Percentiles rank a stretch among this genome's conserved stretches.
These are phyloP conservation scores for Beauveria scarabaeidicola DNA, from an alignment of 2,329 filamentous ascomycete genomes.

Conservation along the genomic window DNA sequence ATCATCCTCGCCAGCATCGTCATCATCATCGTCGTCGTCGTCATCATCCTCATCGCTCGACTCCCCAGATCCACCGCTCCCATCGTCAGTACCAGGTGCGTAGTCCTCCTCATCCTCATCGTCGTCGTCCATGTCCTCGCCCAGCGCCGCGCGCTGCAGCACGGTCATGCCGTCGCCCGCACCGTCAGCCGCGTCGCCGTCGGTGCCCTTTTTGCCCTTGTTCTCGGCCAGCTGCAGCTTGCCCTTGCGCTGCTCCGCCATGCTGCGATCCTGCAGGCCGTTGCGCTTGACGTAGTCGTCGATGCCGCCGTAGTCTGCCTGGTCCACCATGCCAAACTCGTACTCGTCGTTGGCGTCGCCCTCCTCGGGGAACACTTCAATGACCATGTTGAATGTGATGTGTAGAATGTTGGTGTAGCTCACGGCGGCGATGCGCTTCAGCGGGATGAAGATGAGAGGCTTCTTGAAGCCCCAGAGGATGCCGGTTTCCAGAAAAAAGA, in stretches of 20 bases:
- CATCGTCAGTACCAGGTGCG: conserved; percentile 52
- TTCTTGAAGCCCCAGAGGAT: conserved; percentile 67
- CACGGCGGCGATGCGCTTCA: conserved; percentile 52
- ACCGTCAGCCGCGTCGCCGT: conserved; percentile 26
- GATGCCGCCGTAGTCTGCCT: conserved; percentile 57
- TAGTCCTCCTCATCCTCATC: conserved; percentile 56
- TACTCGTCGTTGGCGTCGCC: conserved; percentile 48
- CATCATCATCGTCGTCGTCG: conserved; percentile 39
- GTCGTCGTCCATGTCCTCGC: conserved; percentile 52
- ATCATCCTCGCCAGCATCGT: conserved; percentile 29
- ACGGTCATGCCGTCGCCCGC: conserved; percentile 35
- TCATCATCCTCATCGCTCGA: conserved; percentile 45
- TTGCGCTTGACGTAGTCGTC: conserved; percentile 55
- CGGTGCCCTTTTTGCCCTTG: conserved; percentile 37
- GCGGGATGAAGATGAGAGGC: conserved; percentile 55
- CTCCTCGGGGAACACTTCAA: conserved; percentile 47
- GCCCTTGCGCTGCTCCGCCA: conserved; percentile 59
- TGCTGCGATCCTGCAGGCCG: conserved; percentile 55
- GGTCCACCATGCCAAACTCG: conserved; percentile 62
- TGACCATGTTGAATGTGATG: conserved; percentile 59
- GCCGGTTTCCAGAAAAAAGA: conserved; percentile 58
- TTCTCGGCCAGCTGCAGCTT: conserved; percentile 56
- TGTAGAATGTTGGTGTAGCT: conserved; percentile 61
- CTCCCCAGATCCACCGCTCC: conserved; percentile 47
- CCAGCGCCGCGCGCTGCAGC: conserved; percentile 40